Conservation (phyloP, 108 stramenopile species). For the Skeletonema tropicum region DNA sequence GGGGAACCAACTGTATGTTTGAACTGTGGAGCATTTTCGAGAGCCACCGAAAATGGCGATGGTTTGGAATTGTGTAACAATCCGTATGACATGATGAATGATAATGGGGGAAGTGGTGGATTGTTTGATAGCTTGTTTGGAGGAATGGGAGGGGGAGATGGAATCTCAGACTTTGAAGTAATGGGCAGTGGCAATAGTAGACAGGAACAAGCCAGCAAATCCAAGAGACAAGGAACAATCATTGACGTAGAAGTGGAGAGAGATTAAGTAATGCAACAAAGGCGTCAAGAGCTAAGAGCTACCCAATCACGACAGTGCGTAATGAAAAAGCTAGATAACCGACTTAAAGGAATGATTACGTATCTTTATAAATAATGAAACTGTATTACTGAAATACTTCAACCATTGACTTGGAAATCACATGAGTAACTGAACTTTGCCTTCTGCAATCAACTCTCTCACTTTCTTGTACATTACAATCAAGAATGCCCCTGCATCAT, state of each 20-base stretch:
- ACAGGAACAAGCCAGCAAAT: slow-evolving; percentile 34
- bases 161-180: slow-evolving; percentile 29
- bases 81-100: slow-evolving; percentile 51
- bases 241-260: slow-evolving; percentile 81
- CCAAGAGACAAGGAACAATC: slow-evolving; percentile 59
- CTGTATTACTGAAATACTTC: neutral
- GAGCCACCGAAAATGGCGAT: slow-evolving; percentile 50
- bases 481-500: slow-evolving; percentile 52
- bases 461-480: slow-evolving; percentile 65
- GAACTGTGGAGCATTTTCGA: slow-evolving; percentile 67
- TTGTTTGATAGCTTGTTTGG: slow-evolving; percentile 58
- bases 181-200: slow-evolving; percentile 25
- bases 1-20: slow-evolving; percentile 64
- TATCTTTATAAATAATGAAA: slow-evolving; percentile 2
- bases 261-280: slow-evolving; percentile 44
- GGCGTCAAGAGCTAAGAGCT: neutral
- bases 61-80: slow-evolving; percentile 55
- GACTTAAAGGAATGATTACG: neutral
- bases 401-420: slow-evolving; percentile 9
- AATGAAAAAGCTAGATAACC: neutral
- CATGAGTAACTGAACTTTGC: slow-evolving; percentile 58
- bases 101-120: slow-evolving; percentile 28
- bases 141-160: slow-evolving; percentile 28
- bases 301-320: neutral
- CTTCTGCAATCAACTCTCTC: slow-evolving; percentile 57